Base-by-base conservation (phyloP, 805 yeast species). In the Zygosaccharomyces gambellarensis region DNA sequence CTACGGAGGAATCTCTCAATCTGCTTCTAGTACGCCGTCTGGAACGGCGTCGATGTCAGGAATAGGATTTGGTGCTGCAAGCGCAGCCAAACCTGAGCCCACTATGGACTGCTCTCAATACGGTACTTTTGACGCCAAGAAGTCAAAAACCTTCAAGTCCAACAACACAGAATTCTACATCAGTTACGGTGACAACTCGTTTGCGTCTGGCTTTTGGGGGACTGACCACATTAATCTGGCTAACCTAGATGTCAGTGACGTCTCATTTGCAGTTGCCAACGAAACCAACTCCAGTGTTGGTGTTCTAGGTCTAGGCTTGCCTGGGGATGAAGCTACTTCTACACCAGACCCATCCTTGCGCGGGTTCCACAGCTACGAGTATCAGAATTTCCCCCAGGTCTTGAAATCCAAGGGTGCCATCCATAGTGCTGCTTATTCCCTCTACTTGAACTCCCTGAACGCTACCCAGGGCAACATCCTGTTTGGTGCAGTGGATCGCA, bases 191-290 rank as follows among this genome's bases (percentile, higher is more conserved):
- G 86, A 82, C 54, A 65, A 73, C 5, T 67, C 75, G 3, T 71
- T 62, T 45, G 82, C 81, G 7, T 46, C 60, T 8, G 76, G 76
- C 34, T 52, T 55, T 3, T 72, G 74, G 73, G 75, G 74, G 43
- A 67, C 72, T 40, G 97, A 90, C 59, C 69, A 71, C 36, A 73
- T 90, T 4, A 52, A 57, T 2, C 60, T 90, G 52, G 83, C 81
- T 38, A 79, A 77, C 42, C 59, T 74, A 10, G 67, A 75, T 2
- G 51, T 88, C 11, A 60, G 71, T 0, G 69, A 72, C 48, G 68
- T 85, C 28, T 79, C 88, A 4, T 77, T 90, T 64, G 97, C 95
- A 1, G 80, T 89, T 22, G 95, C 87, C 2, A 80, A 80, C 60
- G 64, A 67, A 31, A 78, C 88, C 1, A 79, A 81, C 52, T 81